These are phyloP conservation scores for Serendipita vermifera DNA, from an alignment of 768 basidiomycete genomes.

Conservation along the genomic window DNA sequence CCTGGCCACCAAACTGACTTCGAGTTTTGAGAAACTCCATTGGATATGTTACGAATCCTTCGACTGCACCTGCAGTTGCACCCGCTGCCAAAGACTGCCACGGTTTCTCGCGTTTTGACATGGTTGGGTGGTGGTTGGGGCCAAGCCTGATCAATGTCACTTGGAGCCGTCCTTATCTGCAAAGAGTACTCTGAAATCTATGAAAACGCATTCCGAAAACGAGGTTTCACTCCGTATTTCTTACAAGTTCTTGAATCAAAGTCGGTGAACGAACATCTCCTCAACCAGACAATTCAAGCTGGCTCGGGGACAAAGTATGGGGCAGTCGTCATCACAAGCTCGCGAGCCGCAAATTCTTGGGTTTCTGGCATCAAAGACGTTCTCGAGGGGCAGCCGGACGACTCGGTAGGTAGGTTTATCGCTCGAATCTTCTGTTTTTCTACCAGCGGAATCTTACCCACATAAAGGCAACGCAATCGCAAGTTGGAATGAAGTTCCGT, in stretches of 20 bases:
- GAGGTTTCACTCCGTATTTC: slow-evolving; percentile 43
- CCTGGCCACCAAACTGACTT: slow-evolving; percentile 79
- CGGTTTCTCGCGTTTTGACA: slow-evolving; percentile 65
- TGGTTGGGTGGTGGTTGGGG: slow-evolving; percentile 15
- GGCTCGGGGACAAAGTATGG: slow-evolving; percentile 29
- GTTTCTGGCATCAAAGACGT: slow-evolving; percentile 26
- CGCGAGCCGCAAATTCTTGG: slow-evolving; percentile 65
- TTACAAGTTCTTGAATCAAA: slow-evolving; percentile 61
- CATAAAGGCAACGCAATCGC: background rate
- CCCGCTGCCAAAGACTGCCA: slow-evolving; percentile 82
- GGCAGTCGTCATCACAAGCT: slow-evolving; percentile 71
- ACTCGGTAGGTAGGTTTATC: background rate
- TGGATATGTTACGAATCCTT: slow-evolving; percentile 73
- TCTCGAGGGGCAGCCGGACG: background rate
- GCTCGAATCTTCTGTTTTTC: no score
- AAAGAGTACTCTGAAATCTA: slow-evolving; percentile 45
- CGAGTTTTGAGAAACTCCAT: slow-evolving; percentile 91
- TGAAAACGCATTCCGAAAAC: slow-evolving; percentile 33
- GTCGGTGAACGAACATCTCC: slow-evolving; percentile 34
- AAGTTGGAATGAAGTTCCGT: slow-evolving; percentile 32
- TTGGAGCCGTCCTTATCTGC: slow-evolving; percentile 27
- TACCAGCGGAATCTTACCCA: no score
- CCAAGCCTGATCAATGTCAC: background rate
- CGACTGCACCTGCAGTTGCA: slow-evolving; percentile 60
- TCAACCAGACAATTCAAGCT: slow-evolving; percentile 31